Base-by-base conservation (phyloP, 176 grass and related monocot species). In the Ampelocalamus luodianensis region DNA sequence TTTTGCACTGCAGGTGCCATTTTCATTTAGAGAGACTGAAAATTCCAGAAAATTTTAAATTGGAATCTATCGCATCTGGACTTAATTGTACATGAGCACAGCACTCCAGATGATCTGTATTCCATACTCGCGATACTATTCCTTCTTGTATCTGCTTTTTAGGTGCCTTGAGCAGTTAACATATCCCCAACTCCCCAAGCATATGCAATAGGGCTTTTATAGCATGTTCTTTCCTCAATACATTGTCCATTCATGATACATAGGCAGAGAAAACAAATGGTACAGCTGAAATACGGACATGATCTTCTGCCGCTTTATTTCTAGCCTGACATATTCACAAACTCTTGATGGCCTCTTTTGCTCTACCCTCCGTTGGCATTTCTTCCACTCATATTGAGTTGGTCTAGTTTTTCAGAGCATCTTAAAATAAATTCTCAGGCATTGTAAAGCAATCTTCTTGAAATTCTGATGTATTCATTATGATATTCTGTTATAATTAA, bases 401-500 rank as follows among this genome's bases (percentile, higher is more conserved):
- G 1, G 42, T 64, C 63, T 18, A 67, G 22, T 64, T 68, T 58
- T 13, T 76, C 34, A 78, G 71, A 45, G 34, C 56, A 77, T 76
- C n/a, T 32, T 70, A 20, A 59, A 85, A 78, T 80, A 69, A 44
- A 82, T 77, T 44, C 48, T 82, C 45, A 63, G 72, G 26, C 65
- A 87, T 74, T 73, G 17, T 74, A 59, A 46, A 82, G 39, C 61
- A 23, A 36, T 76, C n/a, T 81, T 29, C 40, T 76, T 59, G 32
- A 83, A 62, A 29, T 32, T 58, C 23, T n/a, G 16, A 51, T 59
- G 65, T 32, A 78, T 69, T 56, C 7, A 56, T 56, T 22, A 22
- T 85, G 53, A 77, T 89, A 40, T 10, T 68, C 38, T 89, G 80
- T 65, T 79, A 54, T 51, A 79, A 87, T 69, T 77, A 46, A 76